These are phyloP conservation scores for Phytophthora podocarpi DNA, from an alignment of 352 stramenopile species.

Conservation along the genomic window DNA sequence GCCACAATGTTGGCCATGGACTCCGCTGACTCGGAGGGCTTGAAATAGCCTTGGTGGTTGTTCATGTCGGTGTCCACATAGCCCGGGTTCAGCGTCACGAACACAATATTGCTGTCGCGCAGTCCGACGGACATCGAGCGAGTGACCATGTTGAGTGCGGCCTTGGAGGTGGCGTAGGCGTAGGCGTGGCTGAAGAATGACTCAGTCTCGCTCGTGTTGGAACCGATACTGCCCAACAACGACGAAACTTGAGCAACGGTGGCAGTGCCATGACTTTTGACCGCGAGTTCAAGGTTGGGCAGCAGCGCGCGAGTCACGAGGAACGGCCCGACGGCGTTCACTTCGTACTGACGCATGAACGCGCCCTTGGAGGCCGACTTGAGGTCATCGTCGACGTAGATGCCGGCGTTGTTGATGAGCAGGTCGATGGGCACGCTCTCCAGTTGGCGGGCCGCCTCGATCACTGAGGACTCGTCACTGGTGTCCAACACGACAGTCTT, in stretches of 20 bases:
- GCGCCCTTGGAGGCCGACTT: constrained; percentile 42
- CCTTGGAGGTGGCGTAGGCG: constrained; percentile 65
- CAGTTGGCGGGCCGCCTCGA: constrained; percentile 40
- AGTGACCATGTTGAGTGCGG: constrained; percentile 61
- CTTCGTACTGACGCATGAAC: constrained; percentile 56
- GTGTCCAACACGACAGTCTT: constrained; percentile 52
- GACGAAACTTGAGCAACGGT: constrained; percentile 54
- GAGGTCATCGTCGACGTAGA: constrained; percentile 30
- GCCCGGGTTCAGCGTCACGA: constrained; percentile 40
- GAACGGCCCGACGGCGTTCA: constrained; percentile 60
- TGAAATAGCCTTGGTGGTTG: constrained; percentile 20
- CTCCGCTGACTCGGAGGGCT: constrained; percentile 26
- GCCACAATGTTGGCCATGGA: constrained; percentile 31
- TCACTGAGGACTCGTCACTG: constrained; percentile 48
- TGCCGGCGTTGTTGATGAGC: constrained; percentile 66
- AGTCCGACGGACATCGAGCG: constrained; percentile 45
- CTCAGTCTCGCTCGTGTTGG: constrained; percentile 31
- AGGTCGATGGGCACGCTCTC: constrained; percentile 56
- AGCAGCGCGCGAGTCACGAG: constrained; percentile 54
- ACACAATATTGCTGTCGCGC: constrained; percentile 35
- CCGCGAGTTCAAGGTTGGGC: constrained; percentile 43
- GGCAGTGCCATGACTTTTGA: constrained; percentile 37
- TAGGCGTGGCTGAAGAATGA: constrained; percentile 36
- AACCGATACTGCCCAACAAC: constrained; percentile 48
- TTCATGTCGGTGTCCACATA: constrained; percentile 51